Percentiles rank a stretch among this genome's conserved stretches.
phyloP scores from a whole-genome alignment of 2,329 filamentous ascomycete species.

The Neoscytalidium dimidiatum region DNA sequence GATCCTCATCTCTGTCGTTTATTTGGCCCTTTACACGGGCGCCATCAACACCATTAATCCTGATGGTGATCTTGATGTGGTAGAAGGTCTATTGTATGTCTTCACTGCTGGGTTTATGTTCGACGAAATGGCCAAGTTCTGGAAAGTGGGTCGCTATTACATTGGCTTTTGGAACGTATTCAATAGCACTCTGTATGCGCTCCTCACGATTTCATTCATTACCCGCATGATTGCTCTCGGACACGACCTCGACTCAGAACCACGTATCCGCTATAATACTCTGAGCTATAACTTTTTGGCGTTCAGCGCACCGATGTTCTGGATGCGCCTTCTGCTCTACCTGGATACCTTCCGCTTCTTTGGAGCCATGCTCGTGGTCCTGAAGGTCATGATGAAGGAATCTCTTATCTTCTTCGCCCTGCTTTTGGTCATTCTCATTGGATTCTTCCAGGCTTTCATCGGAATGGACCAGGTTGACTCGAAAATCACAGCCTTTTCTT shows the following conservation, averaged over 20 bases:
- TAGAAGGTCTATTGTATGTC: constrained; percentile 82
- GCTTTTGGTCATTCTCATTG: constrained; percentile 77
- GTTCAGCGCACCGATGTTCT: constrained; percentile 94
- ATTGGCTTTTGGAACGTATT: constrained; percentile 97
- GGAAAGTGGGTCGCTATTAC: constrained; percentile 90
- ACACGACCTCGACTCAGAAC: constrained; percentile 52
- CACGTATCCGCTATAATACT: constrained; percentile 68
- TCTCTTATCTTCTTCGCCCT: constrained; percentile 96
- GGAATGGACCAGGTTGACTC: constrained; percentile 85
- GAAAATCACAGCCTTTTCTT: constrained; percentile 60
- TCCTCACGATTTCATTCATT: constrained; percentile 77
- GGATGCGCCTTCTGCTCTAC: constrained; percentile 88
- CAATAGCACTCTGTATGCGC: constrained; percentile 78
- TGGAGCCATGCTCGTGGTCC: constrained; percentile 94
- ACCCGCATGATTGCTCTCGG: constrained; percentile 77
- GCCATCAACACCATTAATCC: constrained; percentile 95
- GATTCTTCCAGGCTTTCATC: constrained; percentile 91
- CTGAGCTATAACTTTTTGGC: constrained; percentile 93
- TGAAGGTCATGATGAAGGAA: constrained; percentile 69
- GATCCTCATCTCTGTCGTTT: constrained; percentile 80
- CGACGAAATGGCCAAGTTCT: constrained; percentile 85
- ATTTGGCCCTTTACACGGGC: constrained; percentile 80
- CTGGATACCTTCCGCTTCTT: constrained; percentile 95
- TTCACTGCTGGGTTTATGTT: constrained; percentile 91
- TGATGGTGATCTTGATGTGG: constrained; percentile 76